Evolutionary conservation across 306 rosid species (phyloP).

Genomic region (Vigna mungo): DNA sequence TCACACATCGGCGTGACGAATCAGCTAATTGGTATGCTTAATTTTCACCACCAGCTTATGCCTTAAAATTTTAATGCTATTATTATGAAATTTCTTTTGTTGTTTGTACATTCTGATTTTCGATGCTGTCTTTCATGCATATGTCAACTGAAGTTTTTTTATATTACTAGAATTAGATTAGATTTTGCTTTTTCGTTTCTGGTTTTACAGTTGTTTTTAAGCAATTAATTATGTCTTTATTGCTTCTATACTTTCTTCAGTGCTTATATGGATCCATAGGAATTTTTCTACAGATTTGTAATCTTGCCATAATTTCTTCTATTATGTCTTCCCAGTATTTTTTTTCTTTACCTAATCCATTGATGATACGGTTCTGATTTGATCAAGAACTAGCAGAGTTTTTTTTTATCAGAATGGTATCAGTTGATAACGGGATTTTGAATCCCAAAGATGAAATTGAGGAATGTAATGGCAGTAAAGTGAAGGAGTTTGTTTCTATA

Average conservation of each 20-base stretch:
- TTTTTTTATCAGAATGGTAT: slow-evolving; percentile 56
- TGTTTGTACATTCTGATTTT: background rate
- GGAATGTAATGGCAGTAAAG: slow-evolving; percentile 53
- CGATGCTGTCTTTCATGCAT: background rate
- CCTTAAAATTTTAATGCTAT: slow-evolving; percentile 24
- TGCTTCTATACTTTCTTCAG: slow-evolving; percentile 10
- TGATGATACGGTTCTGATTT: slow-evolving; percentile 39
- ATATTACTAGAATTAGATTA: background rate
- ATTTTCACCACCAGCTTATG: background rate
- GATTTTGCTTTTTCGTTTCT: slow-evolving; percentile 35
- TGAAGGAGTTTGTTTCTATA: slow-evolving; percentile 51
- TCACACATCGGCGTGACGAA: slow-evolving; percentile 8
- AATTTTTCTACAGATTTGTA: slow-evolving; percentile 7
- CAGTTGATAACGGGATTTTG: slow-evolving; percentile 55
- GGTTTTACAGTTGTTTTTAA: slow-evolving; percentile 11
- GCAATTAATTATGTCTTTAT: background rate
- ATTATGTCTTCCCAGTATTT: slow-evolving; percentile 30
- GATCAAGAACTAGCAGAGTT: slow-evolving; percentile 31
- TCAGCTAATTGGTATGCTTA: slow-evolving; percentile 35
- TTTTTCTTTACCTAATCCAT: slow-evolving; percentile 7
- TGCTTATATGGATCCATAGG: background rate
- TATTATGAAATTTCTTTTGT: slow-evolving; percentile 28
- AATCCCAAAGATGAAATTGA: slow-evolving; percentile 59
- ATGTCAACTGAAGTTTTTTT: slow-evolving; percentile 22
- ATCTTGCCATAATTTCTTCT: slow-evolving; percentile 4